Evolutionary conservation across 164 flowering plant genomes (phyloP), one percentile per base, ranked within the genome.

Genomic region (Sextonia rubra): DNA sequence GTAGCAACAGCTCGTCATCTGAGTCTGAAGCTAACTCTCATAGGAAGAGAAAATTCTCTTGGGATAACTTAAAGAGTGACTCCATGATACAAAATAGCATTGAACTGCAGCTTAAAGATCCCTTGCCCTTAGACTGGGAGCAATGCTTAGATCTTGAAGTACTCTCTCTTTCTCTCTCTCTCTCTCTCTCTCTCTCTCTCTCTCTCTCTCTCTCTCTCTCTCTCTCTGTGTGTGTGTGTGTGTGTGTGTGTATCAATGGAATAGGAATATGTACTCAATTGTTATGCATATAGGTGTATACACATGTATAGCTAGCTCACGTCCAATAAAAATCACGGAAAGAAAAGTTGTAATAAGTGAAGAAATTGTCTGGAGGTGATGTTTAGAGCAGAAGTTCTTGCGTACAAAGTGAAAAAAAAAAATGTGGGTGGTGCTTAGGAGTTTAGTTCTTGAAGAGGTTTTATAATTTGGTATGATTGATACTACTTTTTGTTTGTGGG

Each of bases 101-200:
- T 74, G 89, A 88, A 73, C 88, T 86, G 75, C 90, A 88, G 26
- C 80, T 79, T 22, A 82, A 80, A 71, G 84, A 83, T 26, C 88
- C 85, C 47, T 80, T 84, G 23, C 89, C 90, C 11, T 47, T 76
- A 67, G 89, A 88, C 75, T 88, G 91, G 91, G 89, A 88, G 77
- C 91, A 84, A 62, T 88, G 86, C 75, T 89, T 86, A 79, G 92
- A 89, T 78, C 87, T 85, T 75, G 77, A 86, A 71, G 92, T 89
- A 80, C 58, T 52, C 58, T 14, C n/a, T 68, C 32, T 67, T 67
- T 75, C 71, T 70, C 78, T 79, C 69, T 55, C 67, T 64, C 67
- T 64, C 67, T 27, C 47, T 64, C n/a, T 64, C 47, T 63, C 29
- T 63, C 64, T 60, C 64, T 60, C 64, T 61, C 64, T 61, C 64